Evolutionary conservation across 768 basidiomycete genomes (phyloP), one percentile per base, ranked within the genome.

Genomic region (Mrakia blollopis): DNA sequence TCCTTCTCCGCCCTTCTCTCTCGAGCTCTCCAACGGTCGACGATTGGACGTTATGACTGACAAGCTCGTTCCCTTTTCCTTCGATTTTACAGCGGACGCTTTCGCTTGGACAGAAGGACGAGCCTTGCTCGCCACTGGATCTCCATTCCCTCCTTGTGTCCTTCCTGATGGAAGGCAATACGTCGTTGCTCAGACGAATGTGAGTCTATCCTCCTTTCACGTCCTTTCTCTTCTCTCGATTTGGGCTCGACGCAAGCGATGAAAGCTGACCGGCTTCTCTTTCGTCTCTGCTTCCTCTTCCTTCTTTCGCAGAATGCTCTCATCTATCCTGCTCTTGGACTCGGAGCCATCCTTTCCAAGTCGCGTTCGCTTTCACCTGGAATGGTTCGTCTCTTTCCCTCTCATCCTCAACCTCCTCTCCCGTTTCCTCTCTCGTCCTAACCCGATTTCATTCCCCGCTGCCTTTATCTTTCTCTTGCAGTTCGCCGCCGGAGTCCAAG

Each of bases 271-370:
- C n/a, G n/a, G n/a, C 52, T 18, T 57, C n/a, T 54, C 14, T 52
- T 23, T 57, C 57, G 0, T 13, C 21, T 23, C 35, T 37, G 2
- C 28, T 37, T 23, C 30, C 14, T 47, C 41, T 44, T n/a, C 44
- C 11, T 44, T 9, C 44, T 14, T 44, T 44, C 44, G 44, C 69
- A 76, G 75, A 78, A 78, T 50, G 77, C 74, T 41, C 74, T 76
- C 62, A 90, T 94, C 70, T 94, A 93, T 83, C 92, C 93, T 4
- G 93, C 92, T 35, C 87, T 94, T 44, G 92, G 92, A 10, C 89
- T 92, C 78, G 93, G 93, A 28, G 87, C 91, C 54, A 89, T 94
- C 80, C 85, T 93, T 35, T 85, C 89, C 14, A 85, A 89, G 77
- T 89, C 91, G 0, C 85, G 87, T 8, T 83, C 81, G 11, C 86